Percentiles rank a stretch among this genome's conserved stretches.
Evolutionary conservation across 1,284 basidiomycete genomes (phyloP).

Genomic region (Puccinia novopanici): DNA sequence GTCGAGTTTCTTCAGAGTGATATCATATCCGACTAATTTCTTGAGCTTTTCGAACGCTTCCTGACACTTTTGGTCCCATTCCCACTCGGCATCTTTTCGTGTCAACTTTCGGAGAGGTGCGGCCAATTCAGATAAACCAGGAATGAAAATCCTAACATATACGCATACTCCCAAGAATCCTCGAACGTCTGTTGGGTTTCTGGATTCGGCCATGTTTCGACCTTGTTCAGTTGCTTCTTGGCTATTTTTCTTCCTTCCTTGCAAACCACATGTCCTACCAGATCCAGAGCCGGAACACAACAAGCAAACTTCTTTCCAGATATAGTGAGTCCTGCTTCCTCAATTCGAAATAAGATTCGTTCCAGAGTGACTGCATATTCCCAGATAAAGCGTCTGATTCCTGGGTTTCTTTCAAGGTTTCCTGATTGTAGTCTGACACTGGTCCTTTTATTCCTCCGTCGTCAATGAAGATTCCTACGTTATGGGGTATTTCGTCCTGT

Average conservation of each 20-base stretch:
- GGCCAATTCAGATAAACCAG: not conserved
- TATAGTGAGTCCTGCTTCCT: no score
- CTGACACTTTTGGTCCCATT: not conserved
- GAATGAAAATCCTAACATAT: conserved; percentile 45
- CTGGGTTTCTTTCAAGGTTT: no score
- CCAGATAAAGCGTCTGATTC: conserved; percentile 27
- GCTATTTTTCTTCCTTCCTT: conserved; percentile 1
- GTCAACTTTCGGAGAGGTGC: conserved; percentile 24
- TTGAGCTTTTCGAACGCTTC: no score
- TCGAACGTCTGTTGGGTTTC: not conserved
- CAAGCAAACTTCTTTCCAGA: no score
- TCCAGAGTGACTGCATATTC: no score
- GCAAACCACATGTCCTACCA: conserved; percentile 22
- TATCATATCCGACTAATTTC: conserved; percentile 1
- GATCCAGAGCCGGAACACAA: not conserved
- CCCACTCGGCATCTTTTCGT: not conserved
- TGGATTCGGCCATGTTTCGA: not conserved
- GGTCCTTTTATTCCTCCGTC: conserved; percentile 13
- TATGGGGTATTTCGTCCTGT: not conserved
- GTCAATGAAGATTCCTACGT: not conserved
- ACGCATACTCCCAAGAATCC: conserved; percentile 23
- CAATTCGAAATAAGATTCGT: no score
- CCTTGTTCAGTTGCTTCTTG: conserved; percentile 13
- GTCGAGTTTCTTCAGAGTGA: conserved; percentile 22
- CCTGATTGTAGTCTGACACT: not conserved